phyloP scores from a whole-genome alignment of 257 asterid genomes.

The Petunia secreta region DNA sequence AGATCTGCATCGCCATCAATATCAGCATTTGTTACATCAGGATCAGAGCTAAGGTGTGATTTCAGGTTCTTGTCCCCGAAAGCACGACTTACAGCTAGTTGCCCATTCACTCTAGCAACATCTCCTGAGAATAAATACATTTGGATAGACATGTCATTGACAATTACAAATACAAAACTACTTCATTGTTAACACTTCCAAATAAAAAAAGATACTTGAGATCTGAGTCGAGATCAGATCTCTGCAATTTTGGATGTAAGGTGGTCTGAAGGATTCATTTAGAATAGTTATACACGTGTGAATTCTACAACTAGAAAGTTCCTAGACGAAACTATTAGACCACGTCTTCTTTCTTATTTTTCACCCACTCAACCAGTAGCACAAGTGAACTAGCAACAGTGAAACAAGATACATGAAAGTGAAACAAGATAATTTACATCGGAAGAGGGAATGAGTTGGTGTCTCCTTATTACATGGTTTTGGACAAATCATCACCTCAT shows the following conservation, averaged over 20 bases:
- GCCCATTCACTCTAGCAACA: slow-evolving; percentile 89
- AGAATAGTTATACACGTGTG: not conserved
- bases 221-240: not conserved
- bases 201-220: not conserved
- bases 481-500: too few species aligned
- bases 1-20: slow-evolving; percentile 63
- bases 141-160: slow-evolving; percentile 9
- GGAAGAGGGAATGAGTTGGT: too few species aligned
- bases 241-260: not conserved
- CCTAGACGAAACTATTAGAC: not conserved
- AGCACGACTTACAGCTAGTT: slow-evolving; percentile 92
- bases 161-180: slow-evolving; percentile 8
- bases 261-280: not conserved
- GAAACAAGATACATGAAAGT: not conserved
- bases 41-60: slow-evolving; percentile 78
- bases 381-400: not conserved
- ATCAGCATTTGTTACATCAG: slow-evolving; percentile 63
- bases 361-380: not conserved
- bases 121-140: slow-evolving; percentile 61
- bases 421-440: too few species aligned
- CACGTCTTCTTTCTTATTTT: not conserved
- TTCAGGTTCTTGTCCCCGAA: slow-evolving; percentile 91
- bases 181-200: not conserved
- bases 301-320: not conserved
- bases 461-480: too few species aligned